A percentile compares a stretch with the other conserved stretches of the same genome.
These are phyloP conservation scores for Lodderomyces elongisporus DNA, from an alignment of 1,139 yeast genomes.

Conservation along the genomic window DNA sequence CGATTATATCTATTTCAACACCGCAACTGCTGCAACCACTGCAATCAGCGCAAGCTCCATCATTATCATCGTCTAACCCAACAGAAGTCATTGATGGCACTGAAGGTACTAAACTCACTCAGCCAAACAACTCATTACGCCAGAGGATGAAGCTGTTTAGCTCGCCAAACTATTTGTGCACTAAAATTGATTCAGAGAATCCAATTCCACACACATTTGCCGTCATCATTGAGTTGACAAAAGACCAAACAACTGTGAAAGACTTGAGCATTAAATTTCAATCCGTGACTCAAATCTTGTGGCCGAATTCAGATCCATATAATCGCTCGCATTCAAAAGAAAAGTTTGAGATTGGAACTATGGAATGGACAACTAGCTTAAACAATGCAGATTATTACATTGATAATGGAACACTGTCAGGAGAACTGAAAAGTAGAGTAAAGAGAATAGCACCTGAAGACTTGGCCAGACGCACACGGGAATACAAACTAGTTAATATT, in stretches of 20 bases:
- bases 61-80: not conserved
- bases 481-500: conserved; percentile 25
- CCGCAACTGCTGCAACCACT: too few species aligned
- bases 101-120: not conserved
- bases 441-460: conserved; percentile 29
- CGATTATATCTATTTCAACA: not conserved
- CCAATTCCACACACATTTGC: conserved; percentile 48
- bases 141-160: conserved; percentile 16
- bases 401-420: conserved; percentile 20
- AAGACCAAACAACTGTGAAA: conserved; percentile 25
- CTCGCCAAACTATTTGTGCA: conserved; percentile 37
- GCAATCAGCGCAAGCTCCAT: not conserved
- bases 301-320: conserved; percentile 57
- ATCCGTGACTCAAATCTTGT: conserved; percentile 35
- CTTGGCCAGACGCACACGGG: conserved; percentile 34
- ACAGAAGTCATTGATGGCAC: too few species aligned
- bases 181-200: conserved; percentile 36
- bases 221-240: conserved; percentile 35
- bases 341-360: conserved; percentile 43
- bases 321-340: conserved; percentile 39
- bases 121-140: conserved; percentile 3
- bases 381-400: conserved; percentile 47
- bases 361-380: conserved; percentile 43
- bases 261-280: conserved; percentile 31
- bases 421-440: conserved; percentile 30